phyloP scores from a whole-genome alignment of 495 filamentous ascomycete genomes.

The Lasiosphaeria miniovina region DNA sequence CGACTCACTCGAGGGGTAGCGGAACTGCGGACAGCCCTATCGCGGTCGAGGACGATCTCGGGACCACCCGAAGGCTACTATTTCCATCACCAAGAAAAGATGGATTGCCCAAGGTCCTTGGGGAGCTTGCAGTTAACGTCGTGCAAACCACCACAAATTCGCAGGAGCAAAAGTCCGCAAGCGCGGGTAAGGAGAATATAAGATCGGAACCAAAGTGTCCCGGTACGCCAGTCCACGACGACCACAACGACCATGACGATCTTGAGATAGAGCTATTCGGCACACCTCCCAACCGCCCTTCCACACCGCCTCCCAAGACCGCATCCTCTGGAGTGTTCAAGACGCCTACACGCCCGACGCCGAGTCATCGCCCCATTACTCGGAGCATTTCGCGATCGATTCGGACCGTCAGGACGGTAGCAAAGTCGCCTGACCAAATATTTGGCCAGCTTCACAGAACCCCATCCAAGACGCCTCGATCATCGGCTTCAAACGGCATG shows the following conservation, averaged over 20 bases:
- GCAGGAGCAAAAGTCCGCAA: conserved; percentile 34
- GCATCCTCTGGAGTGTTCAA: conserved; percentile 46
- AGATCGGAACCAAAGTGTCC: conserved; percentile 16
- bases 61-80: conserved; percentile 70
- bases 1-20: conserved; percentile 45
- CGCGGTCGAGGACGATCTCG: conserved; percentile 52
- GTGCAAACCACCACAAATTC: conserved; percentile 43
- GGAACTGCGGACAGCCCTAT: conserved; percentile 67
- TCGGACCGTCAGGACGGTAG: conserved; percentile 36
- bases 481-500: conserved; percentile 21
- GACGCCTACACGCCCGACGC: conserved; percentile 55
- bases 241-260: conserved; percentile 42
- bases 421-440: conserved; percentile 35
- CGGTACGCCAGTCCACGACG: conserved; percentile 25
- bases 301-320: conserved; percentile 60
- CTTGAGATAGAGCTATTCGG: conserved; percentile 58
- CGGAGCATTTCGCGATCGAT: conserved; percentile 53
- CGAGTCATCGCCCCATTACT: conserved; percentile 55
- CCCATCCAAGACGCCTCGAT: conserved; percentile 42
- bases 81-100: conserved; percentile 71
- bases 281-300: conserved; percentile 47
- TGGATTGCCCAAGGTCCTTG: conserved; percentile 55
- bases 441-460: conserved; percentile 36
- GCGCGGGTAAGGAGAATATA: conserved; percentile 41
- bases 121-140: conserved; percentile 56